phyloP scores from a whole-genome alignment of 257 asterid species.

The Paulownia fortunei region DNA sequence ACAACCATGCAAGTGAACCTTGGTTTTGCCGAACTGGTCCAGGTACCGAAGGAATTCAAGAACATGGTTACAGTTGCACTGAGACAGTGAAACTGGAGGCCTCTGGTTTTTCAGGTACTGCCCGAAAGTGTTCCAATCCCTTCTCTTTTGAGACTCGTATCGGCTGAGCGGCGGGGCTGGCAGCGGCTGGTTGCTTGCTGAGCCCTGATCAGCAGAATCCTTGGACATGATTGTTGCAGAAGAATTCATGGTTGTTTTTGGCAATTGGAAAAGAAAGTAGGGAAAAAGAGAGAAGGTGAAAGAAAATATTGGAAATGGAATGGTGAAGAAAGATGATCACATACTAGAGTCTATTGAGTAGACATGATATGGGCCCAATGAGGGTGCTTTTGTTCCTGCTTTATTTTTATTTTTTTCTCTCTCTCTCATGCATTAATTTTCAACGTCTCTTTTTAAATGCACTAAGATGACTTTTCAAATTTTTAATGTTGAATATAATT shows the following conservation, averaged over 20 bases:
- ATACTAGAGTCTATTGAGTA: constrained; percentile 59
- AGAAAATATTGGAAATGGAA: constrained; percentile 40
- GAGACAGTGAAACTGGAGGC: constrained; percentile 70
- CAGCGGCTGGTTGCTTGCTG: constrained; percentile 35
- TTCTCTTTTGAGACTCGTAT: constrained; percentile 80
- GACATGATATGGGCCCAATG: constrained; percentile 66
- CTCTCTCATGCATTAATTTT: constrained; percentile 52
- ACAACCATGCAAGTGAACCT: constrained; percentile 84
- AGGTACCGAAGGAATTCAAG: constrained; percentile 85
- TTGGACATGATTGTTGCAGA: constrained; percentile 41
- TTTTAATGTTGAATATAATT: constrained; percentile 11
- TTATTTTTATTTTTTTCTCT: constrained; percentile 30
- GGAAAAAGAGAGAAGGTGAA: constrained; percentile 35
- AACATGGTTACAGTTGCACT: constrained; percentile 79
- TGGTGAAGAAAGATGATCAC: constrained; percentile 53
- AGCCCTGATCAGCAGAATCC: constrained; percentile 43
- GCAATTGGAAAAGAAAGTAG: constrained; percentile 36
- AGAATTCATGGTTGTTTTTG: constrained; percentile 50
- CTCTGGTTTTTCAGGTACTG: constrained; percentile 81
- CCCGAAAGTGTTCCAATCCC: constrained; percentile 96
- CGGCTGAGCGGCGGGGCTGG: constrained; percentile 64
- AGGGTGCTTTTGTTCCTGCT: constrained; percentile 65
- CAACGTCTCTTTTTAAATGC: constrained; percentile 46
- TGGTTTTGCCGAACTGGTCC: constrained; percentile 91
- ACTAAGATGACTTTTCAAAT: constrained; percentile 31